Conservation (phyloP, 257 asterid species). For the Sherardia arvensis region DNA sequence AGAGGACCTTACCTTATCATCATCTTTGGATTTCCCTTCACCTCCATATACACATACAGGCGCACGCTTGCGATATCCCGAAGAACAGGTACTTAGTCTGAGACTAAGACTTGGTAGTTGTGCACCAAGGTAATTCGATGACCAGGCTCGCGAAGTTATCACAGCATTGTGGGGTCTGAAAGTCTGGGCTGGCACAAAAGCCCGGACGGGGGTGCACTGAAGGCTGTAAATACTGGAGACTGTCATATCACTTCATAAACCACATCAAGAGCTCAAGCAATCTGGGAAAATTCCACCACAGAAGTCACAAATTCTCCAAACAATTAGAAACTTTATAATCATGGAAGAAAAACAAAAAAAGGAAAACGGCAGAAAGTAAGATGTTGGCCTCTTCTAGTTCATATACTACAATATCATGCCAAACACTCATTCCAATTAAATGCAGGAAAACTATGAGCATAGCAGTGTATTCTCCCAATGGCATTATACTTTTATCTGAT, state of each 20-base stretch:
- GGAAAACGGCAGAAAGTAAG: background rate
- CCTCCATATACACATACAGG: constrained; percentile 53
- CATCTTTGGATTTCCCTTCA: constrained; percentile 42
- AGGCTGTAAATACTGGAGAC: constrained; percentile 32
- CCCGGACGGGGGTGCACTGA: constrained; percentile 12
- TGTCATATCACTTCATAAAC: constrained; percentile 25
- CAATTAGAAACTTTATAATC: too few species aligned
- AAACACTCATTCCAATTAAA: background rate
- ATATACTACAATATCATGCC: background rate
- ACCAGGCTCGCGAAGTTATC: constrained; percentile 5
- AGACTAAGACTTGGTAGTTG: constrained; percentile 19
- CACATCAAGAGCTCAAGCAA: constrained; percentile 15
- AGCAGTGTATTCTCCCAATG: background rate
- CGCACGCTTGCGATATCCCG: constrained; percentile 20
- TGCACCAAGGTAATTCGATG: constrained; percentile 24
- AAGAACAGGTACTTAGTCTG: constrained; percentile 20
- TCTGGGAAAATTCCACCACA: background rate
- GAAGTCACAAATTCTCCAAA: background rate
- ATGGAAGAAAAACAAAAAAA: background rate
- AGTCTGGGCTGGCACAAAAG: background rate
- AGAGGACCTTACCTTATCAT: constrained; percentile 37
- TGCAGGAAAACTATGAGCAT: background rate
- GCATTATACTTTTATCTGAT: background rate
- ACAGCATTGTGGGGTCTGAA: constrained; percentile 15
- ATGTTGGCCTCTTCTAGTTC: background rate